phyloP scores from a whole-genome alignment of 306 rosid species.

The Gastrolobium bilobum region DNA sequence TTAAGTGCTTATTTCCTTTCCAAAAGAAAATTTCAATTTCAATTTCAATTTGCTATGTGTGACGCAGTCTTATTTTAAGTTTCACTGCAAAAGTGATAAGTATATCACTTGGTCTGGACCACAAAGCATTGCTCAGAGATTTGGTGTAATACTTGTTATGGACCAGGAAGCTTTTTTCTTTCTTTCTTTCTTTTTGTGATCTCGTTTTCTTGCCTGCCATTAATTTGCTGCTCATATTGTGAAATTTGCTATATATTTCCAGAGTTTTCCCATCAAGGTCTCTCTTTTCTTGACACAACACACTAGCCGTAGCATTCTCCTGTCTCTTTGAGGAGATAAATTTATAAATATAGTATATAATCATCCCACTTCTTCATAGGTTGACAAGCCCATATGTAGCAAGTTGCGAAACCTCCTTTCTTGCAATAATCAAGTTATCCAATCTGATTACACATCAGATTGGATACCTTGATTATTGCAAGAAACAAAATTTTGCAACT shows the following conservation, averaged over 20 bases:
- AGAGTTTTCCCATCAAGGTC: neutral
- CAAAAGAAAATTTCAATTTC: neutral
- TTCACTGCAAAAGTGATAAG: neutral
- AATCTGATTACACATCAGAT: too few species aligned
- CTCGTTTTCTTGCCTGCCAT: constrained; percentile 19
- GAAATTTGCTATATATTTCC: constrained; percentile 25
- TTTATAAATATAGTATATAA: too few species aligned
- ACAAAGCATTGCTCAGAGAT: constrained; percentile 23
- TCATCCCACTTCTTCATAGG: too few species aligned
- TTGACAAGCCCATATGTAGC: too few species aligned
- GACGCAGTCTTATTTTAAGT: constrained; percentile 8
- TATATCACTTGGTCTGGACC: neutral
- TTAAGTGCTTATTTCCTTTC: constrained; percentile 35
- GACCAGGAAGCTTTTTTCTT: neutral
- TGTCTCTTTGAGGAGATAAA: too few species aligned
- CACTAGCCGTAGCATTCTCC: too few species aligned
- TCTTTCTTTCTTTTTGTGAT: neutral
- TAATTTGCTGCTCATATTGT: neutral
- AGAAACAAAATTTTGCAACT: too few species aligned
- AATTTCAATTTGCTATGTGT: neutral
- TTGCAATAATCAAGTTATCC: too few species aligned
- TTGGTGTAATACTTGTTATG: neutral
- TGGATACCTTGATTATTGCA: too few species aligned
- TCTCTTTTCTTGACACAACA: neutral
- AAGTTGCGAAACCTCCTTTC: too few species aligned